phyloP scores from a whole-genome alignment of 2,329 filamentous ascomycete species.

The Cytospora schulzeri region DNA sequence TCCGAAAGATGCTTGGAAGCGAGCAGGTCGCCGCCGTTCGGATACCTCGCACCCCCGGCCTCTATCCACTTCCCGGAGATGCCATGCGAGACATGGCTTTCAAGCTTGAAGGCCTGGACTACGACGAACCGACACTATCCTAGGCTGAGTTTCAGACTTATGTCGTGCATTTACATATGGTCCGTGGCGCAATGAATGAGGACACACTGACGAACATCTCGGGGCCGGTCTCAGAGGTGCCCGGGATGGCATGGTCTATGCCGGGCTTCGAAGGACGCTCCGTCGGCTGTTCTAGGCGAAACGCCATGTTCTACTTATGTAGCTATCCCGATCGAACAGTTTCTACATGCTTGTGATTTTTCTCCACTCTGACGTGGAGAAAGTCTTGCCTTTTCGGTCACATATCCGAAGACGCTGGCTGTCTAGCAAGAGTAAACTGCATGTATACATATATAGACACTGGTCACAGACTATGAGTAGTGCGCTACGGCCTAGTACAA shows the following conservation, averaged over 20 bases:
- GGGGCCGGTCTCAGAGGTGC: not conserved
- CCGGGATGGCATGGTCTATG: not conserved
- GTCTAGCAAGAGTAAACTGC: no score
- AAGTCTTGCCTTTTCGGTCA: no score
- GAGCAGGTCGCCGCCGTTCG: not conserved
- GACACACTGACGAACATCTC: not conserved
- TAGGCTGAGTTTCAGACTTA: not conserved
- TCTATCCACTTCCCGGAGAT: not conserved
- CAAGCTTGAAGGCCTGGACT: not conserved
- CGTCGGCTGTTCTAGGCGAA: not conserved
- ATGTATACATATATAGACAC: no score
- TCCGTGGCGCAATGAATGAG: not conserved
- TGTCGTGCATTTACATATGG: not conserved
- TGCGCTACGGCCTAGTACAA: no score
- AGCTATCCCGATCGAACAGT: no score
- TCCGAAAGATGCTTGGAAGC: no score
- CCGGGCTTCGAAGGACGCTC: not conserved
- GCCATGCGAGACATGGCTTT: not conserved
- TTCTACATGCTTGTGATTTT: no score
- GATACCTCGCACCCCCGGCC: not conserved
- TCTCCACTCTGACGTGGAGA: not conserved
- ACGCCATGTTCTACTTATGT: no score
- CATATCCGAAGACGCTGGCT: no score
- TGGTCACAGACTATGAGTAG: no score
- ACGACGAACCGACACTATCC: not conserved